Conservation (phyloP, 371 early-diverging fungal species). For the Mucor plumbeus region DNA sequence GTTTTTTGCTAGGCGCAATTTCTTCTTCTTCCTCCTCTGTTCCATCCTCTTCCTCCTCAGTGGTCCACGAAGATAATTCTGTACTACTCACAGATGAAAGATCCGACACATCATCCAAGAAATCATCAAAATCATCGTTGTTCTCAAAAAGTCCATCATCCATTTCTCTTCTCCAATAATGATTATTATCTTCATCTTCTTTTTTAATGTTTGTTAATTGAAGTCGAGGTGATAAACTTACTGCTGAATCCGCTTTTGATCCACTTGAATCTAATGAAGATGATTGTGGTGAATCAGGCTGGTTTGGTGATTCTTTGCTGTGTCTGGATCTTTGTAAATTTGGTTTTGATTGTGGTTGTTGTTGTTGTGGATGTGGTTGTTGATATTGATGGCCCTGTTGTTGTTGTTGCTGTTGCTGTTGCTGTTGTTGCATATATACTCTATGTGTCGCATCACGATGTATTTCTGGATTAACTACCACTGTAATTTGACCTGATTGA, state of each 20-base stretch:
- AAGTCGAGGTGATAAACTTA: conserved; percentile 40
- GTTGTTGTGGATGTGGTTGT: not conserved
- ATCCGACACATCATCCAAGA: conserved; percentile 50
- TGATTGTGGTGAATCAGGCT: conserved; percentile 15
- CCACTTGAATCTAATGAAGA: conserved; percentile 17
- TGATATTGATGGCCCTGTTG: too few species aligned
- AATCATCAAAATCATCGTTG: conserved; percentile 30
- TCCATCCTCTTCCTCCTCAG: conserved; percentile 1
- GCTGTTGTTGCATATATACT: conserved; percentile 15
- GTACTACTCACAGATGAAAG: conserved; percentile 46
- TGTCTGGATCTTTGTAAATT: not conserved
- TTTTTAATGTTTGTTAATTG: conserved; percentile 8
- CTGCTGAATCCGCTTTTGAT: conserved; percentile 50
- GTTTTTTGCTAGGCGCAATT: not conserved
- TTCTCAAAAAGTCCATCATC: conserved; percentile 22
- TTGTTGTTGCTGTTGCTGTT: not conserved
- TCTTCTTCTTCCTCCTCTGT: conserved; percentile 21
- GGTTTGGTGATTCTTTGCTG: not conserved
- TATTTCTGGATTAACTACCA: conserved; percentile 27
- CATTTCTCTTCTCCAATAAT: conserved; percentile 16
- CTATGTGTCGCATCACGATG: conserved; percentile 19
- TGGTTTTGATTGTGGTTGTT: not conserved
- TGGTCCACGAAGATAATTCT: conserved; percentile 18
- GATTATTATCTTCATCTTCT: conserved; percentile 20
- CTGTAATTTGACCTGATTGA: conserved; percentile 21